These are phyloP conservation scores for Arthrobotrys iridis DNA, from an alignment of 2,329 filamentous ascomycete species.

Conservation along the genomic window DNA sequence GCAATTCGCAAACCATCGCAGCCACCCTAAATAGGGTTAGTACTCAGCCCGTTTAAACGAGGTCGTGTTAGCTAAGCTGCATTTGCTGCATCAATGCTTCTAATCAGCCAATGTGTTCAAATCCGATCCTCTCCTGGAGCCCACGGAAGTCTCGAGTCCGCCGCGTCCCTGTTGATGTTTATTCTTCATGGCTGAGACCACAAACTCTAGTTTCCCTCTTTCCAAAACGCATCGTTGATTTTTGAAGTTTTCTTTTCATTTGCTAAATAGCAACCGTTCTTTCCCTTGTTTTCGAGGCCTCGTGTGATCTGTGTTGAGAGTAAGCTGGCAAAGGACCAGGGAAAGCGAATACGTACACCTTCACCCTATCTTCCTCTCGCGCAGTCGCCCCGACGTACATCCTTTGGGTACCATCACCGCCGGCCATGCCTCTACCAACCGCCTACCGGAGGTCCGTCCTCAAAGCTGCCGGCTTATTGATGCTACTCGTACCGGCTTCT, in stretches of 20 bases:
- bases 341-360: constrained; percentile 27
- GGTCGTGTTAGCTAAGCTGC: constrained; percentile 4
- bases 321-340: constrained; percentile 1
- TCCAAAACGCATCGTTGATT: not conserved
- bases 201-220: not conserved
- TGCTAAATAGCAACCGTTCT: not conserved
- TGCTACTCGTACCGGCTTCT: constrained; percentile 57
- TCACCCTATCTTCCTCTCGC: not conserved
- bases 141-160: constrained; percentile 11
- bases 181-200: not conserved
- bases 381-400: constrained; percentile 4
- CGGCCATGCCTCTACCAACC: constrained; percentile 29
- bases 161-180: not conserved
- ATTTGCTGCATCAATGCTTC: not conserved
- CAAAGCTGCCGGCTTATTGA: constrained; percentile 5
- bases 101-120: constrained; percentile 38
- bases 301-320: constrained; percentile 34
- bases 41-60: constrained; percentile 1
- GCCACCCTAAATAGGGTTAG: not conserved
- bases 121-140: constrained; percentile 17
- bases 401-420: not conserved
- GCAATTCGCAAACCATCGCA: not conserved
- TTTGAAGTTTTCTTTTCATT: not conserved
- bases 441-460: constrained; percentile 24
- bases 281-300: constrained; percentile 4